phyloP scores from a whole-genome alignment of 2,329 filamentous ascomycete species.

The Hypoxylon sp. region DNA sequence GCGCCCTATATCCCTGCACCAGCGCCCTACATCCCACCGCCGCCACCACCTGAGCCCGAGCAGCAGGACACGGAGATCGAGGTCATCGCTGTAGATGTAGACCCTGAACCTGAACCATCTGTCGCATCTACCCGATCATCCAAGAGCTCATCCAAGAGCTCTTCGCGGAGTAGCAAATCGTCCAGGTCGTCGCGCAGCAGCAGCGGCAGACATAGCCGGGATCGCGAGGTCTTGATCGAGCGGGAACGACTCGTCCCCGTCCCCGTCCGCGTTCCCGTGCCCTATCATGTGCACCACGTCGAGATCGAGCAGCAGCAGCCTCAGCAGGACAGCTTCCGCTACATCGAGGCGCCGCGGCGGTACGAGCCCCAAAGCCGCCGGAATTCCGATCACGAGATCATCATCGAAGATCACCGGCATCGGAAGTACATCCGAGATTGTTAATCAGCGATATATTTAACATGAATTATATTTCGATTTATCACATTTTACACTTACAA shows the following conservation, averaged over 20 bases:
- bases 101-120: slow-evolving; percentile 55
- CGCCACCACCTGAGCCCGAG: slow-evolving; percentile 35
- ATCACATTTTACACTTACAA: slow-evolving; percentile 8
- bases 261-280: slow-evolving; percentile 57
- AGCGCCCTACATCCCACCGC: slow-evolving; percentile 30
- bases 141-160: slow-evolving; percentile 50
- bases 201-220: slow-evolving; percentile 45
- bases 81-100: slow-evolving; percentile 58
- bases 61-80: slow-evolving; percentile 52
- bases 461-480: background rate
- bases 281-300: slow-evolving; percentile 57
- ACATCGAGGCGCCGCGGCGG: slow-evolving; percentile 62
- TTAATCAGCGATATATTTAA: slow-evolving; percentile 9
- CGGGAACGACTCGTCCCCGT: slow-evolving; percentile 61
- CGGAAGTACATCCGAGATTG: slow-evolving; percentile 48
- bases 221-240: slow-evolving; percentile 64
- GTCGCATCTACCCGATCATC: slow-evolving; percentile 44
- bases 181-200: slow-evolving; percentile 46
- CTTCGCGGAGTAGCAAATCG: slow-evolving; percentile 40
- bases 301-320: slow-evolving; percentile 53
- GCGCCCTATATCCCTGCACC: slow-evolving; percentile 32
- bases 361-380: slow-evolving; percentile 51
- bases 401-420: slow-evolving; percentile 50
- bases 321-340: slow-evolving; percentile 62
- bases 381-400: slow-evolving; percentile 51